Evolutionary conservation across 1,139 yeast genomes (phyloP).

Genomic region (Candida tropicalis): DNA sequence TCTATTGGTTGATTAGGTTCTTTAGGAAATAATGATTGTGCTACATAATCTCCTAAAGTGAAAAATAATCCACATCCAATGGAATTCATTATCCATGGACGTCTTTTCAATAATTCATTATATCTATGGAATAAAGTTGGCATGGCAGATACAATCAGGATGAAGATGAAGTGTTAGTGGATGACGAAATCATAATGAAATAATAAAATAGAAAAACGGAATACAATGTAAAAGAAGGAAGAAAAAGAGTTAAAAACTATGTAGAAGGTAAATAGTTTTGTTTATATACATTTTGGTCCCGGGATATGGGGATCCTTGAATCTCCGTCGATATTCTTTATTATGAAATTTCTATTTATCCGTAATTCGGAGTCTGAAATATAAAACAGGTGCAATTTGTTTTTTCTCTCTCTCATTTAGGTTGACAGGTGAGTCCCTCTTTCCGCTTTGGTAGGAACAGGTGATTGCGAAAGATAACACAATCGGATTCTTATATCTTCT

Average conservation of each 20-base stretch:
- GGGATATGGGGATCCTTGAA: no score
- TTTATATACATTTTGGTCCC: not conserved
- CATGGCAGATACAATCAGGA: slow-evolving; percentile 8
- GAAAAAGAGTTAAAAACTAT: not conserved
- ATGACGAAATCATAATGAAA: no score
- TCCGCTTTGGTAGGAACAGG: no score
- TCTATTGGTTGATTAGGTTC: not conserved
- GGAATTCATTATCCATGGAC: slow-evolving; percentile 60
- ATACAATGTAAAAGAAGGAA: not conserved
- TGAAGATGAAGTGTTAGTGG: not conserved
- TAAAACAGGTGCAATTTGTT: no score
- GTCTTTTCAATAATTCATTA: slow-evolving; percentile 40
- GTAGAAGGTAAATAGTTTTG: not conserved
- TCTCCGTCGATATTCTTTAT: no score
- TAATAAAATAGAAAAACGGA: no score
- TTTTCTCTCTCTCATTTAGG: no score
- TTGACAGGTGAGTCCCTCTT: no score
- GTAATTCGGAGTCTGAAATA: slow-evolving; percentile 2
- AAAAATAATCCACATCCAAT: slow-evolving; percentile 62
- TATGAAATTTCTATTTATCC: slow-evolving; percentile 1
- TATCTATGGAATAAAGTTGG: slow-evolving; percentile 38
- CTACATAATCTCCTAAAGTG: slow-evolving; percentile 74
- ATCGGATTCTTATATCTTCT: no score
- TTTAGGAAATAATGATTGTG: slow-evolving; percentile 59
- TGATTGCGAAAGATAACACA: no score